Conservation (phyloP, 2,329 filamentous ascomycete genomes). For the Ascochyta lentis region DNA sequence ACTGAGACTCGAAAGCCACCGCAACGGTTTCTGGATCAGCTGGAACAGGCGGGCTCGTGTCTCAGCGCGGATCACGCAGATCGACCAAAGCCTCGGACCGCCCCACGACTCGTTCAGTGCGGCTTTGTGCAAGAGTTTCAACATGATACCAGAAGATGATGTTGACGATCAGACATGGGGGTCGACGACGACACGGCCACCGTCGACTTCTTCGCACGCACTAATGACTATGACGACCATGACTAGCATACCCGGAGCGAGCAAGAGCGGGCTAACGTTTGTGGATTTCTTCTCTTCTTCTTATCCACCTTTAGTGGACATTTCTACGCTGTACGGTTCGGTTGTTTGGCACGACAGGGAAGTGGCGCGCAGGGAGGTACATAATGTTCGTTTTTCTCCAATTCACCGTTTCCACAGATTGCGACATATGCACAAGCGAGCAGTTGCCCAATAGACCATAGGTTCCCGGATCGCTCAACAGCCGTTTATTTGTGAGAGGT, state of each 20-base stretch:
- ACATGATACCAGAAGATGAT: conserved; percentile 37
- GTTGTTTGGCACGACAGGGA: not conserved
- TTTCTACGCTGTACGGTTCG: conserved; percentile 1
- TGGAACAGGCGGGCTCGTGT: conserved; percentile 21
- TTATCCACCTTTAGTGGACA: conserved; percentile 6
- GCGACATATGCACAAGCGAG: not conserved
- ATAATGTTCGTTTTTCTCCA: conserved; percentile 12
- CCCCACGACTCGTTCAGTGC: not conserved
- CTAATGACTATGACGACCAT: conserved; percentile 47
- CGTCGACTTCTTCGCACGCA: conserved; percentile 27
- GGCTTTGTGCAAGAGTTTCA: conserved; percentile 33
- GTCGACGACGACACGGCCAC: conserved; percentile 28
- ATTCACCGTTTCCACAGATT: conserved; percentile 1
- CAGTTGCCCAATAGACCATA: not conserved
- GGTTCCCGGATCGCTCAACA: not conserved
- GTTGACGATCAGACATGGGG: conserved; percentile 30
- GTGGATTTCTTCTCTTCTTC: conserved; percentile 21
- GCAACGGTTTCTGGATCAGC: conserved; percentile 14
- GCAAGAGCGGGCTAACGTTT: conserved; percentile 27
- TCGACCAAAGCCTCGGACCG: not conserved
- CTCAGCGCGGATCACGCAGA: conserved; percentile 18
- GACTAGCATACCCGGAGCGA: conserved; percentile 44
- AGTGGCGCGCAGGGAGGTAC: conserved; percentile 9
- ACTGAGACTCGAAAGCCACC: conserved; percentile 14
- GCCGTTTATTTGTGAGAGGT: conserved; percentile 12